Percentiles rank a stretch among this genome's conserved stretches.
Evolutionary conservation across 495 filamentous ascomycete genomes (phyloP).

Genomic region (Penicillium pancosmium): DNA sequence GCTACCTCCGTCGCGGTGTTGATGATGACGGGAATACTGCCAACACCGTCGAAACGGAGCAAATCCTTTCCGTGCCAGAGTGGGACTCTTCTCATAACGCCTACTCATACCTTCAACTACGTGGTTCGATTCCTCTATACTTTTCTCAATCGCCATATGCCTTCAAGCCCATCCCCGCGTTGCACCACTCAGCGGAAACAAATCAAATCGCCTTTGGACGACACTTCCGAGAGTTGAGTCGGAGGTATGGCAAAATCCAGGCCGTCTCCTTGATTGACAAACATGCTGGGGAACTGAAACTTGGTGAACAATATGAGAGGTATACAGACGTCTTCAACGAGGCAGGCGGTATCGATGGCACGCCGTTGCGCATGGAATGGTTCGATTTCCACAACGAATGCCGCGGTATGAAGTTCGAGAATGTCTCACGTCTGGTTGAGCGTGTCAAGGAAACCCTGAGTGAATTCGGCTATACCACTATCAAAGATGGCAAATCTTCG

Average conservation of each 20-base stretch:
- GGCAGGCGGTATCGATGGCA: slow-evolving; percentile 54
- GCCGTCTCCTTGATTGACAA: slow-evolving; percentile 87
- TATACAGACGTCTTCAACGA: slow-evolving; percentile 64
- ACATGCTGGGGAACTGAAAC: slow-evolving; percentile 72
- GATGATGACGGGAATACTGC: slow-evolving; percentile 86
- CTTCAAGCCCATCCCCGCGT: slow-evolving; percentile 81
- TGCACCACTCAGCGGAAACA: slow-evolving; percentile 73
- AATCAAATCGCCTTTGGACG: slow-evolving; percentile 77
- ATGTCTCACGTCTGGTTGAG: slow-evolving; percentile 77
- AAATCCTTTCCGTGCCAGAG: slow-evolving; percentile 71
- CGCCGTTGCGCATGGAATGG: slow-evolving; percentile 78
- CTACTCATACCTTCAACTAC: slow-evolving; percentile 81
- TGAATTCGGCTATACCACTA: slow-evolving; percentile 64
- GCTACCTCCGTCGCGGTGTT: slow-evolving; percentile 89
- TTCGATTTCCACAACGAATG: slow-evolving; percentile 93
- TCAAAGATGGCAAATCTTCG: slow-evolving; percentile 52
- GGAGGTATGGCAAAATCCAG: slow-evolving; percentile 74
- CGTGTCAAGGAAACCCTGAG: slow-evolving; percentile 65
- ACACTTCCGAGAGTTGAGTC: slow-evolving; percentile 70
- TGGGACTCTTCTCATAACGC: slow-evolving; percentile 65
- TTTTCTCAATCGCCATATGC: slow-evolving; percentile 93
- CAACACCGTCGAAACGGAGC: slow-evolving; percentile 93
- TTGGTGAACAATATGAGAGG: slow-evolving; percentile 77
- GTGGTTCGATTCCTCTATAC: slow-evolving; percentile 88
- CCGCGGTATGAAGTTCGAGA: slow-evolving; percentile 96